Evolutionary conservation across 345 rosid genomes (phyloP).

Genomic region (Draba incana): DNA sequence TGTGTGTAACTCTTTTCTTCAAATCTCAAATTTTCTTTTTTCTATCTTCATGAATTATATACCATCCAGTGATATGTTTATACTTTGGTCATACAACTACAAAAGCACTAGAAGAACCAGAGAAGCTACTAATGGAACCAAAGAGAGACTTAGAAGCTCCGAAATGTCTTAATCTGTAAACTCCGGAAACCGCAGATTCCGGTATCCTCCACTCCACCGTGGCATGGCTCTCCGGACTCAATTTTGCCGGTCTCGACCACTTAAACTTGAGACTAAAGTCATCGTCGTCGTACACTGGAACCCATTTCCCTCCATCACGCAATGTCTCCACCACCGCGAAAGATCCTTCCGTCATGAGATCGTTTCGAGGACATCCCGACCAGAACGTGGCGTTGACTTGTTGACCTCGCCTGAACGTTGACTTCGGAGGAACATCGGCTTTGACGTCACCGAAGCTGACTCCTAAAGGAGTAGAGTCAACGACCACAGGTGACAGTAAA

Average conservation of each 20-base stretch:
- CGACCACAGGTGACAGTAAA: slow-evolving; percentile 67
- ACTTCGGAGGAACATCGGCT: slow-evolving; percentile 59
- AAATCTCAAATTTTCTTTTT: background rate
- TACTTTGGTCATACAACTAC: slow-evolving; percentile 48
- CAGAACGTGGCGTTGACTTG: slow-evolving; percentile 69
- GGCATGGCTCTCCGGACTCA: slow-evolving; percentile 68
- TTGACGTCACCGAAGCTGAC: slow-evolving; percentile 72
- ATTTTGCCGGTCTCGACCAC: slow-evolving; percentile 76
- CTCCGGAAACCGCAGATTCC: slow-evolving; percentile 55
- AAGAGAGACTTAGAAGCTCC: slow-evolving; percentile 78
- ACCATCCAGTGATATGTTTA: background rate
- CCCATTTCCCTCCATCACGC: slow-evolving; percentile 60
- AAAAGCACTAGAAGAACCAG: slow-evolving; percentile 86
- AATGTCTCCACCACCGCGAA: slow-evolving; percentile 77
- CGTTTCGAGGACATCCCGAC: slow-evolving; percentile 91
- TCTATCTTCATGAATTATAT: background rate
- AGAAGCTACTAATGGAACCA: slow-evolving; percentile 67
- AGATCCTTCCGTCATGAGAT: slow-evolving; percentile 89
- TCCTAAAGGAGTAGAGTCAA: slow-evolving; percentile 67
- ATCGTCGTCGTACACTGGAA: slow-evolving; percentile 79
- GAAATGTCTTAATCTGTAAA: slow-evolving; percentile 76
- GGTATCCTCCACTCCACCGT: slow-evolving; percentile 83
- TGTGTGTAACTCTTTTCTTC: too few relatives aligned
- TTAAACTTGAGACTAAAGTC: slow-evolving; percentile 79
- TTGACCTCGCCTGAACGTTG: slow-evolving; percentile 65